Evolutionary conservation across 371 early-diverging fungal genomes (phyloP).

Genomic region (Mortierella sp.): DNA sequence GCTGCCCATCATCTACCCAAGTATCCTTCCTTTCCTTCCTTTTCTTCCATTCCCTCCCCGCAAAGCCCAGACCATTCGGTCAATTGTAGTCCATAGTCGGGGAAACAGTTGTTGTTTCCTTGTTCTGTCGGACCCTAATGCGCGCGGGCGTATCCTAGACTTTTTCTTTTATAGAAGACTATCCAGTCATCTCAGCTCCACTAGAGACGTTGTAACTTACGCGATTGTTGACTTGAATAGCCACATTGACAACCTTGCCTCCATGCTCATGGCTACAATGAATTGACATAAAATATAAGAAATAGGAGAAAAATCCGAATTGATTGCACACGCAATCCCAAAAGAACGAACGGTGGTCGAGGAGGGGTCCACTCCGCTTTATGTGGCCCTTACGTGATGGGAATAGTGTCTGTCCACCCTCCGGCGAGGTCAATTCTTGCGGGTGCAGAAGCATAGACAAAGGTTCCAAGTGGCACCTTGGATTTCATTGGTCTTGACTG

Average conservation of each 20-base stretch:
- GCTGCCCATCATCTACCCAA: neutral
- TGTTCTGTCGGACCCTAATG: neutral
- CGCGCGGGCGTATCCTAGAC: neutral
- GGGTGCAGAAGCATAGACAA: conserved; percentile 43
- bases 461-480: conserved; percentile 34
- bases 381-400: conserved; percentile 46
- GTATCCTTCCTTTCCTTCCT: neutral
- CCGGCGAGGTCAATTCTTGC: conserved; percentile 50
- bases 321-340: conserved; percentile 4
- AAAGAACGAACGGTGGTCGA: neutral
- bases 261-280: conserved; percentile 44
- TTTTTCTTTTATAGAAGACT: neutral
- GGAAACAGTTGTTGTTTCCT: neutral
- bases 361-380: neutral
- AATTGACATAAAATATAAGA: neutral
- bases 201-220: conserved; percentile 12
- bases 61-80: conserved; percentile 10
- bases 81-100: neutral
- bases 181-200: neutral
- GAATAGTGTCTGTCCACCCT: conserved; percentile 47
- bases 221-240: conserved; percentile 36
- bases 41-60: neutral
- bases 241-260: conserved; percentile 46
- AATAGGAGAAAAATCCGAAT: neutral
- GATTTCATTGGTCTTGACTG: neutral